These are phyloP conservation scores for Camellia lanceoleosa DNA, from an alignment of 148 eudicot species.

Conservation along the genomic window DNA sequence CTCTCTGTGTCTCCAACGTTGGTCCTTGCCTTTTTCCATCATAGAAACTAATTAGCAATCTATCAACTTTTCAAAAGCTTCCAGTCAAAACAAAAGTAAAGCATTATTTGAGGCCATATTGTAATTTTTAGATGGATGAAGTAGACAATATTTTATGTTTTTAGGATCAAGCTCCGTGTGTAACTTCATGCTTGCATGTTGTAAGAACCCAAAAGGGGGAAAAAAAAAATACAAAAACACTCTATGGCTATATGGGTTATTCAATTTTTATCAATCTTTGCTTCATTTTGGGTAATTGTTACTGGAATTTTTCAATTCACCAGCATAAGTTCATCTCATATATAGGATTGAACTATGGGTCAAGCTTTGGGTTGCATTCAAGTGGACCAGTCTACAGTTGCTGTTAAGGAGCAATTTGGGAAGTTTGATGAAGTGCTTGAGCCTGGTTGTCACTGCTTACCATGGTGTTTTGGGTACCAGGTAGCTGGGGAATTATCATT, in stretches of 20 bases:
- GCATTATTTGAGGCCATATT: background rate
- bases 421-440: conserved; percentile 34
- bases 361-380: conserved; percentile 42
- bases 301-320: background rate
- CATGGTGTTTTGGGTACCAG: conserved; percentile 45
- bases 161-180: background rate
- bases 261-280: no score
- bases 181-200: background rate
- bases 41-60: background rate
- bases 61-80: background rate
- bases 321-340: background rate
- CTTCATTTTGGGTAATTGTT: background rate
- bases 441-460: conserved; percentile 49
- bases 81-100: background rate
- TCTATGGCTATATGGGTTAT: background rate
- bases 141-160: background rate
- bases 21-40: background rate
- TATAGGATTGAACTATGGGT: conserved; percentile 31
- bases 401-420: conserved; percentile 41
- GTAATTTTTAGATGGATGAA: background rate
- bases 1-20: no score
- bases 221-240: background rate
- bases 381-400: conserved; percentile 44
- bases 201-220: background rate
- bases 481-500: conserved; percentile 37